Base-by-base conservation (phyloP, 805 yeast species). In the Maudiozyma bulderi region DNA sequence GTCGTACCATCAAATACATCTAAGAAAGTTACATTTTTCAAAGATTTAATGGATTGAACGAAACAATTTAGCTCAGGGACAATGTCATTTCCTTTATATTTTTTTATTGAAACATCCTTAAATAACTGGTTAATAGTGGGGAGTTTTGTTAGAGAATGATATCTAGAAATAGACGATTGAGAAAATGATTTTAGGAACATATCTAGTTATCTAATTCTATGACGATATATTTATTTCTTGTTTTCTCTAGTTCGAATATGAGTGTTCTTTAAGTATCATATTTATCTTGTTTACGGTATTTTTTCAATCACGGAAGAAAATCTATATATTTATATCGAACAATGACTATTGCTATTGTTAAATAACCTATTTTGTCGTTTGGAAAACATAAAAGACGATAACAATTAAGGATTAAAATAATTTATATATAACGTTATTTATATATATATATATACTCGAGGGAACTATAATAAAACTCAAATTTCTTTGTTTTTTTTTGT, bases 1-100 rank as follows among this genome's bases (percentile, higher is more conserved):
- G 77, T 69, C 0, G 93, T 74, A 0, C 98, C 98, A 62, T 93
- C 98, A 2, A 76, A 67, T 9, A 93, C 54, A 58, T 88, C 95
- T 4, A 89, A 69, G 64, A 93, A 93, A 0, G 88, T 84, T 4
- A 86, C 73, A 47, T 82, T 84, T 60, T 89, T 89, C 61, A 88
- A 76, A 8, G 74, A 65, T 45, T 96, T 75, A 1, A 87, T 77
- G 0, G 89, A 75, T 48, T 78, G 78, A 26, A 93, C 76, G 82
- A 87, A 82, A 0, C 98, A 99, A 30, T 73, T 70, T 5, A 86
- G 28, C 1, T 20, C 20, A 3, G 50, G 49, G 1, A 51, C n/a
- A 1, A 32, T 34, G 2, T 39, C 26, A 20, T 47, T 72, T 2
- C 61, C 46, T 38, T 50, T 47, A 31, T 49, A 30, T 3, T 11